Base-by-base conservation (phyloP, 768 basidiomycete species). In the Agaricus sinodeliciosus region DNA sequence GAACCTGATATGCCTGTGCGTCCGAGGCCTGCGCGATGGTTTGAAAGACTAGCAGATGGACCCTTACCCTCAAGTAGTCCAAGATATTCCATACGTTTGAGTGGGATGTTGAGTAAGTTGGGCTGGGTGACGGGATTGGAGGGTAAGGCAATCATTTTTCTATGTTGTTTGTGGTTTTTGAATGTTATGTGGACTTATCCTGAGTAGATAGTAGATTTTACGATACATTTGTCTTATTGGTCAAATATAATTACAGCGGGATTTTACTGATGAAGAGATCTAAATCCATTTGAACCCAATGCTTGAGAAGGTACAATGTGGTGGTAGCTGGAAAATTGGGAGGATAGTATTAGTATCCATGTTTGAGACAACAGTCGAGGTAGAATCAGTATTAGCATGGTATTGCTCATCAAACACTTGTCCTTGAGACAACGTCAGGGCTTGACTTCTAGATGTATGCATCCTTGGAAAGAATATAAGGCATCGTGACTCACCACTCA, bases 371-470 rank as follows among this genome's bases (percentile, higher is more conserved):
- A 41, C 50, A 12, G 25, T 27, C 27, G 1, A 8, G 47, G 45
- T 49, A 28, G 49, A 55, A 65, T 81, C 89, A 91, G 87, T 77
- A 90, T 91, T 90, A 91, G 88, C 88, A 91, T 90, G 88, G 86
- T 76, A 69, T 46, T 48, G 67, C 72, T 88, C 87, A 75, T 87
- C 85, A 86, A n/a, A 73, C 67, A 62, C 73, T 70, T 67, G 75
- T 85, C 84, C 84, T 76, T 80, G 53, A 80, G 84, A 87, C 78
- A 68, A 71, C 74, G 67, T 90, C 82, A 84, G 88, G 72, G 87
- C 88, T 91, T 90, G 88, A 90, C 88, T 89, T 86, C 87, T 90
- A 79, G 81, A 74, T 75, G 81, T 65, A 76, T 81, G 75, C 57
- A 88, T 85, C 88, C 81, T 69, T 59, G 59, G 51, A 52, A 53